phyloP scores from a whole-genome alignment of 805 yeast species.

The Yamadazyma olivae region DNA sequence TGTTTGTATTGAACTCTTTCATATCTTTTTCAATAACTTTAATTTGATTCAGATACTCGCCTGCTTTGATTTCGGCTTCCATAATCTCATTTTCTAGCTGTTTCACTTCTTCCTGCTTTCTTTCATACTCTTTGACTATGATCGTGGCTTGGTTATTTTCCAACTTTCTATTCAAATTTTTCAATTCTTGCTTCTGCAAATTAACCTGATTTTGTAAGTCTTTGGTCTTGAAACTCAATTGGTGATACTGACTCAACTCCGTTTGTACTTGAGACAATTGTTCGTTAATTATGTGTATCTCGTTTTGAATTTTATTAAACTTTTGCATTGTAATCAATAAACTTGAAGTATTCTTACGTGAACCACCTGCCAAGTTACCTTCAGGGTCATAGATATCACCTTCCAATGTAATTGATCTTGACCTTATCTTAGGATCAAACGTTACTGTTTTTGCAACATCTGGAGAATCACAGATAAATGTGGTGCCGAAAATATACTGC shows the following conservation, averaged over 20 bases:
- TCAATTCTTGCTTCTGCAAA: constrained; percentile 57
- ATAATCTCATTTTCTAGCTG: constrained; percentile 36
- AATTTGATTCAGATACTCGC: constrained; percentile 42
- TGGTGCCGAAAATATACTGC: constrained; percentile 87
- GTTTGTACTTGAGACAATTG: constrained; percentile 39
- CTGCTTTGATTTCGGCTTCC: constrained; percentile 28
- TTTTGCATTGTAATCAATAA: constrained; percentile 64
- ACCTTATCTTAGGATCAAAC: constrained; percentile 73
- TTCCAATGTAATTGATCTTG: constrained; percentile 82
- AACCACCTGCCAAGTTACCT: constrained; percentile 96
- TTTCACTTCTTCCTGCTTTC: constrained; percentile 44
- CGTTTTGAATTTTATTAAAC: constrained; percentile 46
- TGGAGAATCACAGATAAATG: constrained; percentile 85
- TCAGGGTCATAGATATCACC: constrained; percentile 97
- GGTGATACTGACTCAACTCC: constrained; percentile 41
- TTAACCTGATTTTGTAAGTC: constrained; percentile 57
- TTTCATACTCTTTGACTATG: constrained; percentile 49
- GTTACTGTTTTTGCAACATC: constrained; percentile 88
- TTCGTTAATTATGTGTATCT: constrained; percentile 37
- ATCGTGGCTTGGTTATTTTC: constrained; percentile 55
- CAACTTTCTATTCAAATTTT: constrained; percentile 51
- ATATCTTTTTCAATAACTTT: constrained; percentile 66
- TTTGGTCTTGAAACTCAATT: constrained; percentile 47
- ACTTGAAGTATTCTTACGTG: constrained; percentile 59
- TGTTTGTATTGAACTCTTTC: constrained; percentile 74